Evolutionary conservation across 768 basidiomycete genomes (phyloP).

Genomic region (Hygrophorus pudorinus): DNA sequence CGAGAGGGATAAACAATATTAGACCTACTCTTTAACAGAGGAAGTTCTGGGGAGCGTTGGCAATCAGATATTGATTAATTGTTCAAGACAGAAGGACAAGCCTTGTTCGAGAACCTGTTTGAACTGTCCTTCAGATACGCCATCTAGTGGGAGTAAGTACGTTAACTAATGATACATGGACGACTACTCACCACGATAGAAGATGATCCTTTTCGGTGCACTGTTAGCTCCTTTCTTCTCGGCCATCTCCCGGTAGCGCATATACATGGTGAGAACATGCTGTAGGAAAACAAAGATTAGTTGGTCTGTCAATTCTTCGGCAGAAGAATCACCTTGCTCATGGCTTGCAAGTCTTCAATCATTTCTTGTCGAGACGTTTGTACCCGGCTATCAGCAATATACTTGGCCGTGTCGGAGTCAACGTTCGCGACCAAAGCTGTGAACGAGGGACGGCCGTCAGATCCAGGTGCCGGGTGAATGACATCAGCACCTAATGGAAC

Average conservation of each 20-base stretch:
- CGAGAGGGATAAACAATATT: background rate
- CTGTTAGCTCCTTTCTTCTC: slow-evolving; percentile 39
- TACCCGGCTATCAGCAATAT: slow-evolving; percentile 50
- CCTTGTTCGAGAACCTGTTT: slow-evolving; percentile 47
- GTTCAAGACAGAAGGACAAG: slow-evolving; percentile 15
- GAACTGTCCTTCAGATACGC: slow-evolving; percentile 47
- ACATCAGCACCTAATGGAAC: slow-evolving; percentile 58
- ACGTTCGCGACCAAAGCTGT: slow-evolving; percentile 75
- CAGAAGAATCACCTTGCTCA: slow-evolving; percentile 41
- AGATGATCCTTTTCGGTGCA: slow-evolving; percentile 61
- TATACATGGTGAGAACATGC: slow-evolving; percentile 49
- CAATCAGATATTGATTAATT: slow-evolving; percentile 3
- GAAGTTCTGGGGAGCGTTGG: slow-evolving; percentile 35
- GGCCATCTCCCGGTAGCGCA: slow-evolving; percentile 39
- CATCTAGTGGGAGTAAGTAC: slow-evolving; percentile 25
- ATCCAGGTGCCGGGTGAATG: slow-evolving; percentile 74
- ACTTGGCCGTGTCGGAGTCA: slow-evolving; percentile 68
- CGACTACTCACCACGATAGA: slow-evolving; percentile 51
- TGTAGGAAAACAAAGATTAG: slow-evolving; percentile 14
- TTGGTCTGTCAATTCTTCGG: background rate
- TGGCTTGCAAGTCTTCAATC: slow-evolving; percentile 58
- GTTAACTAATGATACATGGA: slow-evolving; percentile 5
- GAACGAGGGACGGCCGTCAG: slow-evolving; percentile 72
- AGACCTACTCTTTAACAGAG: slow-evolving; percentile 42
- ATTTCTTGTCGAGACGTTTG: slow-evolving; percentile 68